Evolutionary conservation across 192 early-diverging fungal species (phyloP).

Genomic region (Borealophlyctis nickersoniae): DNA sequence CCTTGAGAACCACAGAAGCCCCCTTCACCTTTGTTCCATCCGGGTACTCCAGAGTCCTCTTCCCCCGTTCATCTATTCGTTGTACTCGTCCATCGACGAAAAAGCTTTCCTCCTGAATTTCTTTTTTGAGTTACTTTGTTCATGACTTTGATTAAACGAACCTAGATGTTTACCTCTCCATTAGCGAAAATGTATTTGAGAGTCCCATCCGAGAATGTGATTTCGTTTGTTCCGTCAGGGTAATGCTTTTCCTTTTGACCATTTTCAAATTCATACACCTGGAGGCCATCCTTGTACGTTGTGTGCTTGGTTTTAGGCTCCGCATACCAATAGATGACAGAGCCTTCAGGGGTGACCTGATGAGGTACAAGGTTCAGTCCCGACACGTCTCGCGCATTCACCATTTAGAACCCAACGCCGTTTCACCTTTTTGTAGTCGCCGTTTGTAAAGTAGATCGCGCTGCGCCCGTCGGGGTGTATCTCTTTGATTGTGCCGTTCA

Average conservation of each 20-base stretch:
- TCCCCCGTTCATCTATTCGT: constrained; percentile 9
- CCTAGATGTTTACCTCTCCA: constrained; percentile 21
- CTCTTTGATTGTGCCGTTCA: constrained; percentile 31
- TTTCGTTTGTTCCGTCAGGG: constrained; percentile 31
- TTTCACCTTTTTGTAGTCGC: constrained; percentile 33
- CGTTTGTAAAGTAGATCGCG: constrained; percentile 30
- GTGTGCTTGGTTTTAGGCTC: constrained; percentile 32
- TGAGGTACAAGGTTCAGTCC: background rate
- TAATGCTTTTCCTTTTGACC: constrained; percentile 36
- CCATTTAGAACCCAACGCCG: background rate
- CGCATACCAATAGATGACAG: constrained; percentile 35
- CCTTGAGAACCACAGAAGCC: too few relatives aligned
- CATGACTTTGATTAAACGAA: background rate
- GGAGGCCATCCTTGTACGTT: constrained; percentile 27
- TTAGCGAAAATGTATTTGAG: constrained; percentile 22
- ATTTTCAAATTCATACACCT: constrained; percentile 32
- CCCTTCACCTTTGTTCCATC: constrained; percentile 13
- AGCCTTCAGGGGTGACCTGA: constrained; percentile 20
- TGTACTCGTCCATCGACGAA: constrained; percentile 28
- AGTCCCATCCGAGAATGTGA: constrained; percentile 35
- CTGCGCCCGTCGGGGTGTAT: constrained; percentile 6
- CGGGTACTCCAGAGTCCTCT: constrained; percentile 17
- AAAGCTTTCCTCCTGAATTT: constrained; percentile 26
- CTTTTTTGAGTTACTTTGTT: background rate
- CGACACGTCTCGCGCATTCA: background rate